phyloP scores from a whole-genome alignment of 2,329 filamentous ascomycete genomes.

The Diplocarpon mali region DNA sequence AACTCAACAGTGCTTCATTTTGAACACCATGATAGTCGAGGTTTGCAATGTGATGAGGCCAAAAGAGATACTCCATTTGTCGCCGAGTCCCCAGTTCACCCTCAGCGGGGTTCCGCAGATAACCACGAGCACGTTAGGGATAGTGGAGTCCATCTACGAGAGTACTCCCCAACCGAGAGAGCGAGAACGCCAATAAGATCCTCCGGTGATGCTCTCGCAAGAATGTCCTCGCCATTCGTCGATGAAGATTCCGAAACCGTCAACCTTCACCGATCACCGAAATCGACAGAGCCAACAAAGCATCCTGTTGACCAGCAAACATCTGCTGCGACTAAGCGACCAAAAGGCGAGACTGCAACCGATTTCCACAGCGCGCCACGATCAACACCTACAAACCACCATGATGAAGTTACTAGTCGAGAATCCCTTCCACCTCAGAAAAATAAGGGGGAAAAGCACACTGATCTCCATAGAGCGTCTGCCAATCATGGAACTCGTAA shows the following conservation, averaged over 20 bases:
- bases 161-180: slow-evolving; percentile 29
- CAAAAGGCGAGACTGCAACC: slow-evolving; percentile 9
- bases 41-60: slow-evolving; percentile 4
- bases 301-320: slow-evolving; percentile 9
- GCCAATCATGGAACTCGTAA: slow-evolving; percentile 13
- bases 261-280: slow-evolving; percentile 29
- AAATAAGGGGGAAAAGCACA: slow-evolving; percentile 8
- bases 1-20: slow-evolving; percentile 10
- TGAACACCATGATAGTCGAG: slow-evolving; percentile 6
- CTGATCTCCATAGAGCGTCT: slow-evolving; percentile 16
- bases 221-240: slow-evolving; percentile 30
- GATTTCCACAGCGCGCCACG: slow-evolving; percentile 13
- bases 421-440: slow-evolving; percentile 12
- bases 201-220: slow-evolving; percentile 28
- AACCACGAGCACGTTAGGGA: slow-evolving; percentile 30
- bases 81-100: slow-evolving; percentile 34
- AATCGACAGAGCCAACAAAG: slow-evolving; percentile 13
- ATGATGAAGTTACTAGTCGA: slow-evolving; percentile 7
- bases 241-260: slow-evolving; percentile 36
- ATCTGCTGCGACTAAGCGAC: slow-evolving; percentile 9
- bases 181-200: slow-evolving; percentile 21
- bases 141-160: slow-evolving; percentile 45
- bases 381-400: slow-evolving; percentile 6
- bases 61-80: slow-evolving; percentile 41
- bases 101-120: slow-evolving; percentile 22